These are phyloP conservation scores for Solanum etuberosum DNA, from an alignment of 257 asterid species.

Conservation along the genomic window DNA sequence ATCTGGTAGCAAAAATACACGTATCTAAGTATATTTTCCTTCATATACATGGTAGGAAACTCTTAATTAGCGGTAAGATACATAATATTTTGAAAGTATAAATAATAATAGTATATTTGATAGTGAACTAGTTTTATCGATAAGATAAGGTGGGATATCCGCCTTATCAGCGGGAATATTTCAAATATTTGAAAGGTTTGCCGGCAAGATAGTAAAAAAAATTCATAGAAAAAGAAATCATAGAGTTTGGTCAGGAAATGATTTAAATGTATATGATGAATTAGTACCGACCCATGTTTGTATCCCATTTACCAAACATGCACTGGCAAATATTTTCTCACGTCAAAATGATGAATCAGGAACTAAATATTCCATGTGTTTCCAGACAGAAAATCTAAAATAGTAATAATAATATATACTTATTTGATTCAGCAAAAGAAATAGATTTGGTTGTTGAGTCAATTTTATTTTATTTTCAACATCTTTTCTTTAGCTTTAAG, in stretches of 20 bases:
- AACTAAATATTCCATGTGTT: constrained; percentile 14
- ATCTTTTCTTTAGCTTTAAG: constrained; percentile 13
- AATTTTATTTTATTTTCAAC: constrained; percentile 2
- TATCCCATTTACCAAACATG: background rate
- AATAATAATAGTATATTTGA: too few species aligned
- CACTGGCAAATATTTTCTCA: constrained; percentile 5
- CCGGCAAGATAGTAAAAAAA: background rate
- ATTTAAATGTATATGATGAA: constrained; percentile 1
- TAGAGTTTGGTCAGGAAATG: constrained; percentile 2
- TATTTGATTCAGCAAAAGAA: background rate
- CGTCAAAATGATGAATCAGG: constrained; percentile 17
- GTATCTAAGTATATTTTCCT: too few species aligned
- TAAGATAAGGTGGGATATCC: background rate
- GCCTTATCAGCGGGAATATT: background rate
- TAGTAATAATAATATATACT: background rate
- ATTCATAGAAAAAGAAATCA: constrained; percentile 1
- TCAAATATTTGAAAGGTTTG: background rate
- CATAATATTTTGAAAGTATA: too few species aligned
- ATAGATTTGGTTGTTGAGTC: constrained; percentile 14
- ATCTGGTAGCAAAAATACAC: too few species aligned
- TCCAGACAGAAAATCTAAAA: background rate
- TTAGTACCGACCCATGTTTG: background rate
- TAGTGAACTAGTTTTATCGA: too few species aligned
- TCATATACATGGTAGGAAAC: background rate
- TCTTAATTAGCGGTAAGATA: background rate